Conservation (phyloP, 192 early-diverging fungal species). For the Chytriomyces hyalinus region DNA sequence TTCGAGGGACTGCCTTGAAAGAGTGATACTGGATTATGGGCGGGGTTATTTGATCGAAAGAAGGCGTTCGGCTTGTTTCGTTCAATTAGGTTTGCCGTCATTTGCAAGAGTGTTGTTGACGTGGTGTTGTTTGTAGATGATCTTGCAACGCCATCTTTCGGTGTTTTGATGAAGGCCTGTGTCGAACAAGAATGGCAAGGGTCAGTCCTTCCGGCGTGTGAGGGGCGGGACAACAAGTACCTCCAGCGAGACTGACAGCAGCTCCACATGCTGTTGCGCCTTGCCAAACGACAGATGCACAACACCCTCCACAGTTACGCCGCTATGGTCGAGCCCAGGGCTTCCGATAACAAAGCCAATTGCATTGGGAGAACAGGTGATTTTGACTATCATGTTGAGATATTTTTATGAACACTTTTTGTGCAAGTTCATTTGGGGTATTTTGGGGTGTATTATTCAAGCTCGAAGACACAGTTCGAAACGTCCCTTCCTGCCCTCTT, state of each 20-base stretch:
- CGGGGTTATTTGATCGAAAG: no score
- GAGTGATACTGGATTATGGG: no score
- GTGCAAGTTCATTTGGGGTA: no score
- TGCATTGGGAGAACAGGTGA: neutral
- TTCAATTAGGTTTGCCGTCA: neutral
- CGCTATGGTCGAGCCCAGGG: neutral
- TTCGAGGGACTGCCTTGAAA: no score
- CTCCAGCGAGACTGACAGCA: neutral
- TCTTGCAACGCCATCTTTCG: neutral
- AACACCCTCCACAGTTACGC: conserved; percentile 5
- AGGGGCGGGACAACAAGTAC: neutral
- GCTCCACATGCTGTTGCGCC: neutral
- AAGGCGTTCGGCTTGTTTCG: neutral
- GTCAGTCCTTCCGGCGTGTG: neutral
- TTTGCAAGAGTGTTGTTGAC: neutral
- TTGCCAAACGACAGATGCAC: conserved; percentile 5
- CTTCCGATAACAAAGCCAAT: conserved; percentile 2
- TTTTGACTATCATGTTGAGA: conserved; percentile 1
- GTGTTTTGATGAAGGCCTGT: conserved; percentile 1
- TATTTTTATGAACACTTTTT: neutral
- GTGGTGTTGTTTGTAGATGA: neutral
- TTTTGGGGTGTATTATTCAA: no score
- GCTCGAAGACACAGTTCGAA: no score
- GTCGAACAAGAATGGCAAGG: neutral
- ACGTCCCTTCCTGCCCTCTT: no score